A percentile compares a stretch with the other conserved stretches of the same genome.
These are phyloP conservation scores for Chlamydomonas eustigma DNA, from an alignment of 139 green algal genomes.

Conservation along the genomic window DNA sequence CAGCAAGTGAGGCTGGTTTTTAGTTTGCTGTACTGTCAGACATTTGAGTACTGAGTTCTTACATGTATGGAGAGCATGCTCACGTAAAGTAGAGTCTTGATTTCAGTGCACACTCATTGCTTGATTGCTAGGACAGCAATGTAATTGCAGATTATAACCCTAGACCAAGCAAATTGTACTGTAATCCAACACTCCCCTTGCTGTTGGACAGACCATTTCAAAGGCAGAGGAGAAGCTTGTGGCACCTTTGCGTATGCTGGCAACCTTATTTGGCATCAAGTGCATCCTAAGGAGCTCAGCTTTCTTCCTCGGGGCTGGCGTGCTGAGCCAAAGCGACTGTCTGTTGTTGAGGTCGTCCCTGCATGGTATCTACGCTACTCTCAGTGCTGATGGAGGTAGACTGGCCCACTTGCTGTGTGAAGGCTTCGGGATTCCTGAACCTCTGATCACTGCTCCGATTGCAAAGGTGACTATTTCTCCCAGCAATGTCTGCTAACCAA, in stretches of 20 bases:
- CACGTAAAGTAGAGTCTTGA: too few species aligned
- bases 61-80: background rate
- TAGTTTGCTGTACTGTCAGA: background rate
- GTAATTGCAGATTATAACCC: background rate
- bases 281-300: background rate
- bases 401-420: slow-evolving; percentile 58
- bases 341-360: background rate
- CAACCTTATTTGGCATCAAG: slow-evolving; percentile 2
- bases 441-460: slow-evolving; percentile 71
- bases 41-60: background rate
- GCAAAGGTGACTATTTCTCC: slow-evolving; percentile 46
- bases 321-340: background rate
- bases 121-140: background rate
- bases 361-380: slow-evolving; percentile 8
- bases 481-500: too few species aligned
- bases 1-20: slow-evolving; percentile 12
- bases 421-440: slow-evolving; percentile 74
- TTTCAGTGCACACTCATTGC: background rate
- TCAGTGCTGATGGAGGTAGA: slow-evolving; percentile 36
- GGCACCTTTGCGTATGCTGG: background rate
- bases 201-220: background rate
- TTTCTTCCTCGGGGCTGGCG: slow-evolving; percentile 1
- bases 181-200: too few species aligned
- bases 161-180: too few species aligned
- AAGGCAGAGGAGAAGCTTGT: background rate